Evolutionary conservation across 202 grass and related monocot genomes (phyloP), one percentile per base, ranked within the genome.

Genomic region (Setaria italica): DNA sequence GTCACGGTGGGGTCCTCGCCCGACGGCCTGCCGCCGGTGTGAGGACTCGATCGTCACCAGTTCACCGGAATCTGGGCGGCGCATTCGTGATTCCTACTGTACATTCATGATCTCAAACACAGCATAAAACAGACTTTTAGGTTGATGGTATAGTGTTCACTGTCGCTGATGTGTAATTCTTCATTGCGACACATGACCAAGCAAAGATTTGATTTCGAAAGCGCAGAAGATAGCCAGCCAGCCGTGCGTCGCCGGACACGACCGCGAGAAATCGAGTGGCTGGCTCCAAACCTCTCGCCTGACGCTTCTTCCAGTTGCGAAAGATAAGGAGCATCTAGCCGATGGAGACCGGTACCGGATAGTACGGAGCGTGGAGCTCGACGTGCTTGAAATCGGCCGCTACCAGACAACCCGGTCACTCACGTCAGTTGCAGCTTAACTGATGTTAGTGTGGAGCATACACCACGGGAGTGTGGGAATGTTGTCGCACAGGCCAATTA

Each of bases 21-120:
- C 16, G 67, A 84, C 10, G 2, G 9, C 0, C 19, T 90, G 46
- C 80, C 62, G 19, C 89, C 85, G 13, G 89, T 87, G n/a, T 84
- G 81, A 75, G 32, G 70, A 75, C 50, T 20, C 49, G 14, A 35
- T 65, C 63, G 6, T 65, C 63, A 12, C 6, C 48, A 29, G 12
- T 1, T 51, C 25, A 8, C 47, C 70, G 47, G 9, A 2, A 39
- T 0, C 32, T 39, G 2, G 32, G 30, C 48, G 49, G 15, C 2
- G 49, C 49, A 6, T 12, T 13, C 1, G 16, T n/a, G 12, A 51
- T 55, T 10, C 34, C 8, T 6, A 35, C 34, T 75, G 67, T 9
- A 54, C 48, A 53, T 34, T 74, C 8, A 20, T 0, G 1, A 55
- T 37, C 10, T 10, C 8, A 35, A 19, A 74, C 8, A 51, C 25